A percentile compares a stretch with the other conserved stretches of the same genome.
Conservation (phyloP, 2,329 filamentous ascomycete species). For the Phialophora expanda region DNA sequence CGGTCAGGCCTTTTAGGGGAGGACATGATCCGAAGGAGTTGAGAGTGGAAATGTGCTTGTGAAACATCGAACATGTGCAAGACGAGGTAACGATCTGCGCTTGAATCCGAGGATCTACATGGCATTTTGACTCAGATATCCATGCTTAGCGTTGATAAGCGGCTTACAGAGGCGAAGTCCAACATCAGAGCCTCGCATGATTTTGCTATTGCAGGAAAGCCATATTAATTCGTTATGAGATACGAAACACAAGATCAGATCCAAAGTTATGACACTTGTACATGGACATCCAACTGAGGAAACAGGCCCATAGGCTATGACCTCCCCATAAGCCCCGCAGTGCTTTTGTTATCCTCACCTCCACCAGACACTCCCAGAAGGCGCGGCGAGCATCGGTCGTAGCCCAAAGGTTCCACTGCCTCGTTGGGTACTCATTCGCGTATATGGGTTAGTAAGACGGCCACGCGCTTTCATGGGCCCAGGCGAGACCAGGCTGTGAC, state of each 20-base stretch:
- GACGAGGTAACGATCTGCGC: slow-evolving; percentile 2
- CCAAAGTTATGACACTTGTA: background rate
- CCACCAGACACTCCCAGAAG: background rate
- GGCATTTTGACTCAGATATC: slow-evolving; percentile 13
- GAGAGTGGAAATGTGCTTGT: background rate
- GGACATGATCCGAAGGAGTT: slow-evolving; percentile 5
- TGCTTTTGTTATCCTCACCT: background rate
- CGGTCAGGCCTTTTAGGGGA: slow-evolving; percentile 33
- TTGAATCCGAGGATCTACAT: slow-evolving; percentile 23
- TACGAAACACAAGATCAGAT: slow-evolving; percentile 8
- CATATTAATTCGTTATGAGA: slow-evolving; percentile 18
- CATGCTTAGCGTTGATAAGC: background rate
- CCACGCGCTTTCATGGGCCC: background rate
- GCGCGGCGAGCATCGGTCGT: background rate
- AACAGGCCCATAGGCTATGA: background rate
- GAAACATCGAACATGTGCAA: slow-evolving; percentile 6
- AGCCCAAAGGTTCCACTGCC: background rate
- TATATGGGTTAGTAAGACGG: slow-evolving; percentile 12
- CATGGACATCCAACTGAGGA: background rate
- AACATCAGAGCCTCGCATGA: slow-evolving; percentile 17
- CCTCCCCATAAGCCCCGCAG: background rate
- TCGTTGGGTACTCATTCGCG: background rate
- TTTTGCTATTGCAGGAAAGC: slow-evolving; percentile 10
- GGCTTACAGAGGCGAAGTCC: background rate
- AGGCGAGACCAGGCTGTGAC: slow-evolving; percentile 5